These are phyloP conservation scores for Proliferodiscus dingleyae DNA, from an alignment of 2,329 filamentous ascomycete genomes.

Conservation along the genomic window DNA sequence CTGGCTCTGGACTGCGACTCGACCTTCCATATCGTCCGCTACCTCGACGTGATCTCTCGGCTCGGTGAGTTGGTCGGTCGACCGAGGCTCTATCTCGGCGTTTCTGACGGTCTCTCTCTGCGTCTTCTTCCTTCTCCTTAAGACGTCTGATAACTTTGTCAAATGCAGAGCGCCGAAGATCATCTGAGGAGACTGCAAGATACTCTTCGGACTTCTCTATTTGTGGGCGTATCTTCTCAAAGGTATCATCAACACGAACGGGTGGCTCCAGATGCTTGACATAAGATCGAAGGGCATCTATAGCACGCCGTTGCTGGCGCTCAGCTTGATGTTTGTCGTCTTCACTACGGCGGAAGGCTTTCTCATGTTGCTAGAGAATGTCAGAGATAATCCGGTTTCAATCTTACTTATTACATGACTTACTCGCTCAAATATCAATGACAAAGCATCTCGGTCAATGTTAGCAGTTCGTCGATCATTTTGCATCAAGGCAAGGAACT, in stretches of 20 bases:
- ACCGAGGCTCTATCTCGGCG: constrained; percentile 53
- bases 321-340: constrained; percentile 80
- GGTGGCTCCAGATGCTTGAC: constrained; percentile 91
- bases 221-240: constrained; percentile 78
- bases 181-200: constrained; percentile 75
- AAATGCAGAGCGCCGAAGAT: constrained; percentile 76
- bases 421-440: constrained; percentile 78
- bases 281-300: constrained; percentile 77
- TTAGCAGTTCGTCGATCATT: constrained; percentile 84
- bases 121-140: constrained; percentile 85
- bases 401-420: constrained; percentile 32
- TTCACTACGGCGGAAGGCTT: constrained; percentile 74
- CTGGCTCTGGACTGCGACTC: constrained; percentile 84
- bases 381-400: constrained; percentile 18
- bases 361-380: constrained; percentile 66
- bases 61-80: constrained; percentile 39
- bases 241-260: constrained; percentile 71
- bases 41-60: constrained; percentile 60
- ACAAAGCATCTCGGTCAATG: constrained; percentile 74
- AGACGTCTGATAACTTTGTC: constrained; percentile 87
- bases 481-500: constrained; percentile 78
- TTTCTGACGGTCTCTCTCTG: constrained; percentile 59
- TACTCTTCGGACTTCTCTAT: constrained; percentile 81
- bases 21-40: constrained; percentile 54
- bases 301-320: constrained; percentile 75